These are phyloP conservation scores for Diutina neorugosa DNA, from an alignment of 1,139 yeast genomes.

Conservation along the genomic window DNA sequence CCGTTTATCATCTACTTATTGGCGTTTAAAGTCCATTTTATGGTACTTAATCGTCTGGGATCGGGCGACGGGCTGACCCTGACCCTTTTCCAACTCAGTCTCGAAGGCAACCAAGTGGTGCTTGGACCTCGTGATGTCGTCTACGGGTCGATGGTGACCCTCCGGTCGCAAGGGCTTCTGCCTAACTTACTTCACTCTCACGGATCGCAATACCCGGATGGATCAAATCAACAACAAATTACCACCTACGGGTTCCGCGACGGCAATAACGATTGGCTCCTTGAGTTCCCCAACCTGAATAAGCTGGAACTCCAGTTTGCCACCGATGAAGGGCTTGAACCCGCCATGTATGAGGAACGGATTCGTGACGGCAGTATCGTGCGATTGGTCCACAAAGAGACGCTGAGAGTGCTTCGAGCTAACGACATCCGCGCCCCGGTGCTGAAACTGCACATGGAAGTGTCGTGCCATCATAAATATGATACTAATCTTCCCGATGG, in stretches of 20 bases:
- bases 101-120: constrained; percentile 40
- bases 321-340: constrained; percentile 18
- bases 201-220: constrained; percentile 54
- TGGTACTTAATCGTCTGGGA: constrained; percentile 63
- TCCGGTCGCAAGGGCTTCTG: constrained; percentile 62
- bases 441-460: constrained; percentile 43
- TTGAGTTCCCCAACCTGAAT: constrained; percentile 29
- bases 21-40: constrained; percentile 73
- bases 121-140: constrained; percentile 52
- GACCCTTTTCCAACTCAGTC: constrained; percentile 56
- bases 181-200: constrained; percentile 69
- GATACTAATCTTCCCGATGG: constrained; percentile 21
- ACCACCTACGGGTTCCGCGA: constrained; percentile 72
- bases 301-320: constrained; percentile 16
- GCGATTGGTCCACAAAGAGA: constrained; percentile 41
- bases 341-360: constrained; percentile 12
- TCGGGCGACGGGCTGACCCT: constrained; percentile 69
- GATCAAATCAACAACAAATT: constrained; percentile 62
- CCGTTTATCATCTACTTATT: constrained; percentile 60
- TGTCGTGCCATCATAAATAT: constrained; percentile 38
- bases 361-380: constrained; percentile 41
- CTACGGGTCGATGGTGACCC: constrained; percentile 48
- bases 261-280: constrained; percentile 48
- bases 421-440: constrained; percentile 48
- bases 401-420: constrained; percentile 49